Evolutionary conservation across 2,329 filamentous ascomycete genomes (phyloP).

Genomic region (Alternaria rosae): DNA sequence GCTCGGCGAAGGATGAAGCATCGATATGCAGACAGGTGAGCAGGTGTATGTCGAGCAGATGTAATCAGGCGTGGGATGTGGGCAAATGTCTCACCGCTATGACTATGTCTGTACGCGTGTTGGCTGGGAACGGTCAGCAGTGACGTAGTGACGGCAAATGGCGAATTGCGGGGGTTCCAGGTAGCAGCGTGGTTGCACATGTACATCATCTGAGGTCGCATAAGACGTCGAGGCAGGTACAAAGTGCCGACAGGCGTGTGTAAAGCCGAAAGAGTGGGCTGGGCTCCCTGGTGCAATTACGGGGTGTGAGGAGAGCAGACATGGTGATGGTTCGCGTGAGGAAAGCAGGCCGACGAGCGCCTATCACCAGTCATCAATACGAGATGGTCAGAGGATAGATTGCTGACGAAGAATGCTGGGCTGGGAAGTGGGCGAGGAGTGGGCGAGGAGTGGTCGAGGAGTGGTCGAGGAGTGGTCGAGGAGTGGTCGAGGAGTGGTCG

Average conservation of each 20-base stretch:
- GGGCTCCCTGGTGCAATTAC: slow-evolving; percentile 1
- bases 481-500: neutral
- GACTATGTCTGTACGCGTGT: neutral
- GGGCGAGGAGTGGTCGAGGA: neutral
- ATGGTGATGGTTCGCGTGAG: neutral
- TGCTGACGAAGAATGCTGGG: neutral
- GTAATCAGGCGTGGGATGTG: slow-evolving; percentile 1
- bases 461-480: neutral
- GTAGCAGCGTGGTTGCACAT: neutral
- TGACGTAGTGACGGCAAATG: slow-evolving; percentile 2
- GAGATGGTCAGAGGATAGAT: neutral
- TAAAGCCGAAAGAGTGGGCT: slow-evolving; percentile 1
- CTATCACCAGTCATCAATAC: slow-evolving; percentile 2
- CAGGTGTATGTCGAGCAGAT: neutral
- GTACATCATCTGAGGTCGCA: neutral
- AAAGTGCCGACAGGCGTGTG: slow-evolving; percentile 7
- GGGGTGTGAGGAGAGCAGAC: neutral
- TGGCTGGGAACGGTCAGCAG: slow-evolving; percentile 2
- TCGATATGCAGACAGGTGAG: slow-evolving; percentile 1
- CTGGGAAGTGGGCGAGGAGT: neutral
- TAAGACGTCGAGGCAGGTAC: slow-evolving; percentile 5
- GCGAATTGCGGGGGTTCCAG: neutral
- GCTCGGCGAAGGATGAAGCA: neutral
- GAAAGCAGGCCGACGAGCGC: neutral
- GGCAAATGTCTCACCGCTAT: neutral